A percentile compares a stretch with the other conserved stretches of the same genome.
Conservation (phyloP, 1,284 basidiomycete genomes). For the Stereum hirsutum region DNA sequence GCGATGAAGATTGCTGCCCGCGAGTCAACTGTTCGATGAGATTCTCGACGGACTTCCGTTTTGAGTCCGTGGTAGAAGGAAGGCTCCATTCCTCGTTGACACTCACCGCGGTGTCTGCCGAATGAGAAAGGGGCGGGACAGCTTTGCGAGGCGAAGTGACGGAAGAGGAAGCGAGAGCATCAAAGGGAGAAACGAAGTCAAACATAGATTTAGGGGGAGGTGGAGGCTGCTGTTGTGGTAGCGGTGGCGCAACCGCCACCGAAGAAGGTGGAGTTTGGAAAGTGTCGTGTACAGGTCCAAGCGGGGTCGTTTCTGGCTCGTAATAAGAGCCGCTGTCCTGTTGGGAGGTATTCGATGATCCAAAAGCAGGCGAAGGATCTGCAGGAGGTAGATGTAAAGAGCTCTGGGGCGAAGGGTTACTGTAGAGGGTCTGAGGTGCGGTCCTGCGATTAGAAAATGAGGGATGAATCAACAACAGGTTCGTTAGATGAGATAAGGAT, state of each 20-base stretch:
- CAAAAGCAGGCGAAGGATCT: conserved; percentile 39
- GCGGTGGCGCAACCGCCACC: too few species aligned
- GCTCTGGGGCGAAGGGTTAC: conserved; percentile 37
- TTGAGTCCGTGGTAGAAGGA: conserved; percentile 44
- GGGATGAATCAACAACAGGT: too few species aligned
- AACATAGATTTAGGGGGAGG: conserved; percentile 73
- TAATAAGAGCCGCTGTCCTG: conserved; percentile 21
- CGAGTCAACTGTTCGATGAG: conserved; percentile 62
- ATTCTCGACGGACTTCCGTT: conserved; percentile 72
- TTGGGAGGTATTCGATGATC: conserved; percentile 16
- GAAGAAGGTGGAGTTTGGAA: conserved; percentile 10
- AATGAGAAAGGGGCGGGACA: conserved; percentile 23
- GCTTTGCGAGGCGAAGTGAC: conserved; percentile 53
- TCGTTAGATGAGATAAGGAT: too few species aligned
- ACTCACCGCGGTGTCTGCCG: conserved; percentile 31
- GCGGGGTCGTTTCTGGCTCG: conserved; percentile 32
- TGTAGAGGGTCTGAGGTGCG: conserved; percentile 34
- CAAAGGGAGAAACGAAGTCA: conserved; percentile 75
- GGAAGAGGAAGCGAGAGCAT: conserved; percentile 47
- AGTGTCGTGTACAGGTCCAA: conserved; percentile 20
- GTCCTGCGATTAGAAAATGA: too few species aligned
- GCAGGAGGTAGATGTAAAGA: conserved; percentile 26
- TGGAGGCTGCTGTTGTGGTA: conserved; percentile 41
- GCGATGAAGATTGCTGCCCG: conserved; percentile 32
- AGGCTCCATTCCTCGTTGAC: conserved; percentile 41